phyloP scores from a whole-genome alignment of 2,329 filamentous ascomycete species.

The Didymosphaeria variabile region DNA sequence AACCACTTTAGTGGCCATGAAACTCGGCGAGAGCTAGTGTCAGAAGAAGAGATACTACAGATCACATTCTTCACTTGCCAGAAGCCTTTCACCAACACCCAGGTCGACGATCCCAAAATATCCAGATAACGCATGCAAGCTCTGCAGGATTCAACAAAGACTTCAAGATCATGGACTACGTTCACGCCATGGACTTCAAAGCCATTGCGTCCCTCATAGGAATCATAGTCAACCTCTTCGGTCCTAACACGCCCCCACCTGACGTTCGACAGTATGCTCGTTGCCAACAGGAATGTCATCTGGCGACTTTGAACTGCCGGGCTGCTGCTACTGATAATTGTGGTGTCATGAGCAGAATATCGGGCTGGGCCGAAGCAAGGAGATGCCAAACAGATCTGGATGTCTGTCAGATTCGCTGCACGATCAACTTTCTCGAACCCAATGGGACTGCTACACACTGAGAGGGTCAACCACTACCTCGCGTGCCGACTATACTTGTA shows the following conservation, averaged over 20 bases:
- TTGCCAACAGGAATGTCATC: background rate
- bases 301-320: background rate
- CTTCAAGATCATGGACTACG: background rate
- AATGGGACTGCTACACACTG: background rate
- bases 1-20: background rate
- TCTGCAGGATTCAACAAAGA: background rate
- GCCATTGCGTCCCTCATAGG: background rate
- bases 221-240: background rate
- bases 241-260: background rate
- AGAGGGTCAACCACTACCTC: background rate
- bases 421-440: background rate
- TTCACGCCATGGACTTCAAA: background rate
- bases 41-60: background rate
- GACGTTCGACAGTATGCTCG: background rate
- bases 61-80: background rate
- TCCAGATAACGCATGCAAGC: too few species aligned
- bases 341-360: background rate
- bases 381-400: background rate
- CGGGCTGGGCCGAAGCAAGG: background rate
- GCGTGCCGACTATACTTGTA: background rate
- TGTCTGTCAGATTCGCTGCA: background rate
- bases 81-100: background rate
- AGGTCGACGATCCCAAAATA: background rate
- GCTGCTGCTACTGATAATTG: background rate
- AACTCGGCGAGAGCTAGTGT: background rate